Base-by-base conservation (phyloP, 2,329 filamentous ascomycete genomes). In the Xylaria sp. region DNA sequence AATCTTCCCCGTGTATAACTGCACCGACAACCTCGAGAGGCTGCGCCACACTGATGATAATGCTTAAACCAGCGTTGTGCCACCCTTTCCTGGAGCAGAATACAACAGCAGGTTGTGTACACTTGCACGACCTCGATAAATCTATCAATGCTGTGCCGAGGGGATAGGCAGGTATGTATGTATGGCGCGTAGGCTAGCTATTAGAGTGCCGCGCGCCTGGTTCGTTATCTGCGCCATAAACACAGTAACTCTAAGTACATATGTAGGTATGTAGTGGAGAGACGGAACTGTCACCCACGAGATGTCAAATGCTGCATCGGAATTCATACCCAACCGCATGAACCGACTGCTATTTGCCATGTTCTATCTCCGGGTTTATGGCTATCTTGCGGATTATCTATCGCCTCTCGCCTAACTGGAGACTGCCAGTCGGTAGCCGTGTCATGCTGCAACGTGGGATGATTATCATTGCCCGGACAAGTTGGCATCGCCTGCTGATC, bases 291-390 rank as follows among this genome's bases (percentile, higher is more conserved):
- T 36, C n/a, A 18, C 31, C 49, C 56, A 59, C 20, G 18, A 33
- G 43, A 33, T 13, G 23, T 6, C 13, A 41, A 56, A 41, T 15
- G 33, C 15, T 25, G 28, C 48, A 46, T 56, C 49, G 55, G 60
- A 60, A 67, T 60, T 67, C 18, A 31, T 25, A 64, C 18, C 55
- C 39, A 67, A 59, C 65, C 60, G 49, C 20, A 55, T 4, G n/a
- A 49, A 7, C 49, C 57, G 7, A 10, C 49, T 57, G 1, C 15
- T 31, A 9, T 7, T 46, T 25, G 9, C 25, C 15, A 33, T 46
- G 49, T 23, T 41, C 15, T 49, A 28, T 51, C 49, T 25, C 31
- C 55, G 39, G 46, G 20, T 46, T 8, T 18, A 20, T 48, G n/a
- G 60, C 28, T 41, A 23, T 60, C 66, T 65, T 23, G 52, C 23